Percentiles rank a stretch among this genome's conserved stretches.
Conservation (phyloP, 176 grass and related monocot genomes). For the Juncus inflexus region DNA sequence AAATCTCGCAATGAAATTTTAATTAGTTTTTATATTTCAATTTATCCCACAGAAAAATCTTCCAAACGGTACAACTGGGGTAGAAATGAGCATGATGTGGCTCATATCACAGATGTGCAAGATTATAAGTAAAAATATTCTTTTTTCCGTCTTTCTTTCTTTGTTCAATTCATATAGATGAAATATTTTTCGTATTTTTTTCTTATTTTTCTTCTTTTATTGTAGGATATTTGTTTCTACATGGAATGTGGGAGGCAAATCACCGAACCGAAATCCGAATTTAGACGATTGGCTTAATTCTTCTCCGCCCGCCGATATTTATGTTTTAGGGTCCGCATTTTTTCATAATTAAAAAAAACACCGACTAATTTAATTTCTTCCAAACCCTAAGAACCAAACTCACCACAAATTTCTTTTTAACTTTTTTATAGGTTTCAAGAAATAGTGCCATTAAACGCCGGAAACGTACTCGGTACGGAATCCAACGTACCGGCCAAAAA, state of each 20-base stretch:
- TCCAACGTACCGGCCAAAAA: slow-evolving; percentile 81
- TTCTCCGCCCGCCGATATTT: slow-evolving; percentile 88
- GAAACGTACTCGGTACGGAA: slow-evolving; percentile 93
- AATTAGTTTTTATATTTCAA: slow-evolving; percentile 34
- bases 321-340: slow-evolving; percentile 68
- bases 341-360: background rate
- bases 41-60: slow-evolving; percentile 26
- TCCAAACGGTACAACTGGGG: slow-evolving; percentile 32
- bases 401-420: background rate
- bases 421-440: slow-evolving; percentile 69
- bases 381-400: background rate
- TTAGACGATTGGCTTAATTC: slow-evolving; percentile 94
- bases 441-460: slow-evolving; percentile 96
- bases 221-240: slow-evolving; percentile 85
- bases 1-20: slow-evolving; percentile 28
- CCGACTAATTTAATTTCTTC: too few relatives aligned
- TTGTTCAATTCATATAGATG: background rate
- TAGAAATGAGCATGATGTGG: slow-evolving; percentile 44
- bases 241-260: slow-evolving; percentile 96
- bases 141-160: slow-evolving; percentile 27
- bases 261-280: slow-evolving; percentile 70
- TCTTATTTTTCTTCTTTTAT: background rate
- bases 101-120: slow-evolving; percentile 58
- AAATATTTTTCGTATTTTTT: background rate
- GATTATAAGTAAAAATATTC: slow-evolving; percentile 50